Percentiles rank a stretch among this genome's conserved stretches.
Conservation (phyloP, 331 rosid species). For the Stylosanthes scabra region DNA sequence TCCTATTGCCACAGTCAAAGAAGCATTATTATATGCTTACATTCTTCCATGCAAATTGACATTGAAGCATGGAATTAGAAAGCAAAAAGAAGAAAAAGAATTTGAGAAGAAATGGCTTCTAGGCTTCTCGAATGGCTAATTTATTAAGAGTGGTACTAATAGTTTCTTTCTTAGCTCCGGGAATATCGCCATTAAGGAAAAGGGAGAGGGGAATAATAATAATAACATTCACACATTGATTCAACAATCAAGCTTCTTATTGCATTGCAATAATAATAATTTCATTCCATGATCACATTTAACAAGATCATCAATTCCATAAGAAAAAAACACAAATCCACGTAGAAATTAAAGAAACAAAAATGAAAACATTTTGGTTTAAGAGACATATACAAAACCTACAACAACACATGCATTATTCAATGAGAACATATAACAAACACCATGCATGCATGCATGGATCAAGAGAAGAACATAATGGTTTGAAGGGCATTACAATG, state of each 20-base stretch:
- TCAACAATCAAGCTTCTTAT: no score
- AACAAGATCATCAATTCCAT: neutral
- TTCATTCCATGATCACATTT: neutral
- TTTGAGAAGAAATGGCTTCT: constrained; percentile 35
- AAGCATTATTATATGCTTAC: constrained; percentile 30
- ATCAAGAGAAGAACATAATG: neutral
- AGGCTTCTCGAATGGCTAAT: neutral
- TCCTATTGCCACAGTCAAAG: constrained; percentile 37
- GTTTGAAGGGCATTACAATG: constrained; percentile 51
- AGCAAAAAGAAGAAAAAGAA: neutral
- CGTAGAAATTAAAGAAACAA: neutral
- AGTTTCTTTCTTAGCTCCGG: neutral
- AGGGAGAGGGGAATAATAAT: no score
- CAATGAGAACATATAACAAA: neutral
- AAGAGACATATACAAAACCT: neutral
- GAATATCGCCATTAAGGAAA: neutral
- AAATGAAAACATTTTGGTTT: neutral
- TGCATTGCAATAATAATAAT: no score
- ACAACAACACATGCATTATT: constrained; percentile 27
- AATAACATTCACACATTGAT: neutral
- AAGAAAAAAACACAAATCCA: neutral
- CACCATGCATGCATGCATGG: neutral
- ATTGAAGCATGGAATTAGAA: constrained; percentile 25
- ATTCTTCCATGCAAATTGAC: constrained; percentile 24
- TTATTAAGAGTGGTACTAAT: neutral